Base-by-base conservation (phyloP, 768 basidiomycete genomes). In the Kwoniella dendrophila region DNA sequence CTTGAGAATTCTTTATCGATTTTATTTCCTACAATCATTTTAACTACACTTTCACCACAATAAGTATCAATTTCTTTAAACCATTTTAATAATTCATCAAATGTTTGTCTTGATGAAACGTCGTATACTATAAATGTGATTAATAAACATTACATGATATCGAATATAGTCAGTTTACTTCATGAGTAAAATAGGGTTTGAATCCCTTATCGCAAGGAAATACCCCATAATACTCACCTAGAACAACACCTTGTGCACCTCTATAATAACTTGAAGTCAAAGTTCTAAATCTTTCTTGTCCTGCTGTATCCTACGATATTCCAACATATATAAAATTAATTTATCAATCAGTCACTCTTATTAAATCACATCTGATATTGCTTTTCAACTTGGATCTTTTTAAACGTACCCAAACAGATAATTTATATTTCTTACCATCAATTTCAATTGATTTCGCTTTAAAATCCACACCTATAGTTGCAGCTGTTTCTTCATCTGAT, bases 231-330 rank as follows among this genome's bases (percentile, higher is more conserved):
- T 18, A 72, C 80, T 41, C 14, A 82, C 82, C 81, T 24, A 83
- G 76, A 20, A 83, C 75, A 49, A 83, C 82, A 10, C 82, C 82
- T 56, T 83, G 82, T 1, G 82, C 82, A 18, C 82, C 82, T 49
- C 96, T 85, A 74, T 98, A 99, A 72, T 98, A 99, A 8, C 90
- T 91, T 2, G 89, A 89, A 4, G 96, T 98, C 69, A 99, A 88
- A 2, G 94, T 96, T 47, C 92, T 84, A 76, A 97, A 99, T 4
- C 95, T 87, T 80, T 99, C 96, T 78, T 98, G 95, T 0, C 96
- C 95, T 51, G 93, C 92, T 0, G 92, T 95, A 71, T 96, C 92
- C 92, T 93, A n/a, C n/a, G 69, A n/a, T 14, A 16, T 18, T 22
- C 14, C 41, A 24, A 20, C 24, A 7, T 11, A 27, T n/a, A 7